Percentiles rank a stretch among this genome's conserved stretches.
phyloP scores from a whole-genome alignment of 148 eudicot genomes.

The Rhododendron simsii region DNA sequence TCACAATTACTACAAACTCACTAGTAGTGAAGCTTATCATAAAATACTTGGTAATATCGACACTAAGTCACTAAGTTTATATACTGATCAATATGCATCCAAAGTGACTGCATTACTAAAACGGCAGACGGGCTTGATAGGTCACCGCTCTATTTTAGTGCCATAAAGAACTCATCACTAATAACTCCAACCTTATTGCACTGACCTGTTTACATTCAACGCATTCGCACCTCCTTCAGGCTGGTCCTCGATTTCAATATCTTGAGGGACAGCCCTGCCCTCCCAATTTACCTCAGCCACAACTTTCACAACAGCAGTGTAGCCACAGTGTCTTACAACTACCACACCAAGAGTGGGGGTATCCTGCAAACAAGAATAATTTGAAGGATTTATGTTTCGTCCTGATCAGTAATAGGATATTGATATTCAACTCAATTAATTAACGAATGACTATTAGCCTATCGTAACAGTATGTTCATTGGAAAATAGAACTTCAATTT shows the following conservation, averaged over 20 bases:
- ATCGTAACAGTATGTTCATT: background rate
- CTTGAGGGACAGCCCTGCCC: constrained; percentile 36
- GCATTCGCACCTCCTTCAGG: constrained; percentile 98
- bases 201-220: constrained; percentile 94
- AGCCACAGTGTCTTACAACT: constrained; percentile 82
- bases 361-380: constrained; percentile 52
- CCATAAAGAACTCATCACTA: constrained; percentile 1
- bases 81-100: background rate
- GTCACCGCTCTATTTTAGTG: background rate
- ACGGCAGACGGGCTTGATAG: background rate
- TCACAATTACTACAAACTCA: background rate
- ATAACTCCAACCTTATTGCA: constrained; percentile 1
- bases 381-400: background rate
- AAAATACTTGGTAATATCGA: background rate
- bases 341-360: constrained; percentile 79
- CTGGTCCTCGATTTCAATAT: constrained; percentile 68
- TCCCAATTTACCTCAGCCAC: constrained; percentile 39
- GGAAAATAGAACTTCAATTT: background rate
- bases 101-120: background rate
- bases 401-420: background rate
- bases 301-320: constrained; percentile 74
- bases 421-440: background rate
- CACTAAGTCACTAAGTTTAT: background rate
- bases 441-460: background rate
- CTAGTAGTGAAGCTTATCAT: background rate